Percentiles rank a stretch among this genome's conserved stretches.
Conservation (phyloP, 2,329 filamentous ascomycete genomes). For the Albifimbria verrucaria region DNA sequence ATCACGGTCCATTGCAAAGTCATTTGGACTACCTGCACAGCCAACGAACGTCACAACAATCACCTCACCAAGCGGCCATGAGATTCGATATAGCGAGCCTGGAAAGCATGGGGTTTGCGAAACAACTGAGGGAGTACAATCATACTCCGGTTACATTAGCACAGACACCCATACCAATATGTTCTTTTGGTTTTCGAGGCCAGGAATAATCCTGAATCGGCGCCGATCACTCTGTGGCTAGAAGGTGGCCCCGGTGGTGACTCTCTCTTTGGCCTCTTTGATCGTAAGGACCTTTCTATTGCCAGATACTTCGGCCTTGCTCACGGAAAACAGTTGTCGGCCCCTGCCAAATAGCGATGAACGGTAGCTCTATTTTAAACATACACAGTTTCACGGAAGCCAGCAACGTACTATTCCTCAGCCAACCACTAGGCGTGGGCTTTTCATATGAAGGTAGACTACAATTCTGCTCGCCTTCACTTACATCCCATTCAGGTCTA, state of each 20-base stretch:
- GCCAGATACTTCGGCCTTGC: neutral
- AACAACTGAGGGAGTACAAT: constrained; percentile 21
- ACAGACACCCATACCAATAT: constrained; percentile 8
- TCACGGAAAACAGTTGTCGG: constrained; percentile 1
- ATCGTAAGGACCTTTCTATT: neutral
- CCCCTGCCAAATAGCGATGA: constrained; percentile 9
- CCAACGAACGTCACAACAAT: constrained; percentile 7
- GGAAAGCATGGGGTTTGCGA: constrained; percentile 49
- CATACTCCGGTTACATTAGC: constrained; percentile 46
- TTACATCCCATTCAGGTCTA: neutral
- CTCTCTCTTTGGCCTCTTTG: constrained; percentile 13
- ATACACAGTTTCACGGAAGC: constrained; percentile 10
- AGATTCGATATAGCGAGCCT: constrained; percentile 12
- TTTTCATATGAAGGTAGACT: neutral
- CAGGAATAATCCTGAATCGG: constrained; percentile 13
- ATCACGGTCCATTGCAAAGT: too few species aligned
- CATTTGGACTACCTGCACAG: neutral
- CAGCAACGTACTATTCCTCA: constrained; percentile 9
- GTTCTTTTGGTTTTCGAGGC: constrained; percentile 24
- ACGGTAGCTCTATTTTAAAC: constrained; percentile 7
- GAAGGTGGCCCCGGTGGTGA: constrained; percentile 55
- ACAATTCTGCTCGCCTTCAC: neutral
- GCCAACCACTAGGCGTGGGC: constrained; percentile 11
- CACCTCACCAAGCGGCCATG: constrained; percentile 2
- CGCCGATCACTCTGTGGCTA: constrained; percentile 48